Percentiles rank a stretch among this genome's conserved stretches.
Evolutionary conservation across 140 eudicot species (phyloP).

Genomic region (Cichorium intybus): DNA sequence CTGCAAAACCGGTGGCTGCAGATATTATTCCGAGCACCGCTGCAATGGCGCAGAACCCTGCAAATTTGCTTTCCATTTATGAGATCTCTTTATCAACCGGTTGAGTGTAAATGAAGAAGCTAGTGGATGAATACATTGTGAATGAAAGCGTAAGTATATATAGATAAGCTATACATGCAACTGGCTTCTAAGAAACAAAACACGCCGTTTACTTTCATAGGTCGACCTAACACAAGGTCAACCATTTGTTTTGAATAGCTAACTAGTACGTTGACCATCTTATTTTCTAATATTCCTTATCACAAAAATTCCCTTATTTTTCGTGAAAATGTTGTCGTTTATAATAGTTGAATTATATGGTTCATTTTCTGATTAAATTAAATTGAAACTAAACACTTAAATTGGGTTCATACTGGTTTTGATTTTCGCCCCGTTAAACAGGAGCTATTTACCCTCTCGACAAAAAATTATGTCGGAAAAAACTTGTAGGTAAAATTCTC

Average conservation of each 20-base stretch:
- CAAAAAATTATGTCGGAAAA: too few relatives aligned
- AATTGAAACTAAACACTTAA: too few relatives aligned
- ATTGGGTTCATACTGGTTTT: too few relatives aligned
- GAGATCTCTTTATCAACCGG: slow-evolving; percentile 1
- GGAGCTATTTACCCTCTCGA: too few relatives aligned
- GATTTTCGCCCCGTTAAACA: too few relatives aligned
- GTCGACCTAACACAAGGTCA: slow-evolving; percentile 7
- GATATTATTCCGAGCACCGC: slow-evolving; percentile 35
- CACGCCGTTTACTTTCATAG: background rate
- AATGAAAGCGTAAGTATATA: slow-evolving; percentile 16
- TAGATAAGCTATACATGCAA: slow-evolving; percentile 10
- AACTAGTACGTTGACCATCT: too few relatives aligned
- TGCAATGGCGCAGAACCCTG: slow-evolving; percentile 15
- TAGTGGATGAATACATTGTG: slow-evolving; percentile 16
- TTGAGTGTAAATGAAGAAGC: slow-evolving; percentile 19
- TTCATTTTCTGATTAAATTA: too few relatives aligned
- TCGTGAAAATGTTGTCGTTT: too few relatives aligned
- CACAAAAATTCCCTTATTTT: too few relatives aligned
- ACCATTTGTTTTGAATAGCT: background rate
- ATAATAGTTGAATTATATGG: too few relatives aligned
- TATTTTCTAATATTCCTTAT: too few relatives aligned
- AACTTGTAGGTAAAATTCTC: too few relatives aligned
- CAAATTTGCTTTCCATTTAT: slow-evolving; percentile 22
- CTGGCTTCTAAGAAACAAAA: background rate
- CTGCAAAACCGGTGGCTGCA: slow-evolving; percentile 28